Evolutionary conservation across 306 rosid genomes (phyloP).

Genomic region (Boehmeria nivea): DNA sequence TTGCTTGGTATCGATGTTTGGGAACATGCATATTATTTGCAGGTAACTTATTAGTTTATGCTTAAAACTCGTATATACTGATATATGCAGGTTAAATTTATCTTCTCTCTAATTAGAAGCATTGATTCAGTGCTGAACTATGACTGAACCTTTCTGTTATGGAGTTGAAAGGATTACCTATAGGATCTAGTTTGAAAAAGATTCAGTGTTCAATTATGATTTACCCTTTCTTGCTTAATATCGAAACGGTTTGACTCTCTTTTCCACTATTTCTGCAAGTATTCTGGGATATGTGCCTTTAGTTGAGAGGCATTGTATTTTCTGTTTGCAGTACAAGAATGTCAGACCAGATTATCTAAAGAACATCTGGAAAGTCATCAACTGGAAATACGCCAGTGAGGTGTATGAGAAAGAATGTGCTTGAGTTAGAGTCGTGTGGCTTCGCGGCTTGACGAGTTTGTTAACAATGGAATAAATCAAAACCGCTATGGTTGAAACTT

Average conservation of each 20-base stretch:
- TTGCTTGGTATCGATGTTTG: slow-evolving; percentile 95
- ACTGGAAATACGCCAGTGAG: slow-evolving; percentile 55
- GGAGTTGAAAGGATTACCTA: too few relatives aligned
- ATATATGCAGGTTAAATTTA: background rate
- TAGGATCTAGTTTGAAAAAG: too few relatives aligned
- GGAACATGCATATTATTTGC: slow-evolving; percentile 98
- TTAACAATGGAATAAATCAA: background rate
- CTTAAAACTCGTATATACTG: too few relatives aligned
- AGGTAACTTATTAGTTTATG: slow-evolving; percentile 40
- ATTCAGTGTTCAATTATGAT: too few relatives aligned
- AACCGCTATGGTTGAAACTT: background rate
- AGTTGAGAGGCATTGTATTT: background rate
- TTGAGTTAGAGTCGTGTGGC: background rate
- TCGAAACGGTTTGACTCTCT: too few relatives aligned
- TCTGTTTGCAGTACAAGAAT: slow-evolving; percentile 79
- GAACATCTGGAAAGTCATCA: slow-evolving; percentile 94
- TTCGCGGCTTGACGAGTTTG: background rate
- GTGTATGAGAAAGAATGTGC: slow-evolving; percentile 1
- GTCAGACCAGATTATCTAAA: slow-evolving; percentile 92
- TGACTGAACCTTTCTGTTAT: background rate
- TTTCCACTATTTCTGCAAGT: too few relatives aligned
- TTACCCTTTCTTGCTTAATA: too few relatives aligned
- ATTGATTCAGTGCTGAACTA: background rate
- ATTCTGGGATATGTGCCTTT: too few relatives aligned
- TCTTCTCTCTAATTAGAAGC: background rate